Conservation (phyloP, 208 protist genomes). For the Leishmania lainsoni region DNA sequence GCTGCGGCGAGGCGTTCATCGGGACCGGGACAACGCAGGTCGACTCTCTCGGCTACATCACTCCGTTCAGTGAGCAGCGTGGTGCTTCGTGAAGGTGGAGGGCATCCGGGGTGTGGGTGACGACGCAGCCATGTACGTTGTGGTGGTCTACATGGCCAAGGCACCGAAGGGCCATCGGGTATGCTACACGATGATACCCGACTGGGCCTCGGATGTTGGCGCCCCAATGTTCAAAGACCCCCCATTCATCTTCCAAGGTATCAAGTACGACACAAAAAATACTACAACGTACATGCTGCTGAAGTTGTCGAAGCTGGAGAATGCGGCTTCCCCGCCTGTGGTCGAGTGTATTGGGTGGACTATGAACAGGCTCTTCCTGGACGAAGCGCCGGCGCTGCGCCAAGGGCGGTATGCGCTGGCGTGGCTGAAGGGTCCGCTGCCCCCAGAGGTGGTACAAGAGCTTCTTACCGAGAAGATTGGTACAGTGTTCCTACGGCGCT, state of each 20-base stretch:
- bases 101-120: conserved; percentile 54
- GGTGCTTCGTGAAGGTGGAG: conserved; percentile 66
- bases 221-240: conserved; percentile 58
- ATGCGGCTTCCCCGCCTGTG: conserved; percentile 7
- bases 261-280: conserved; percentile 30
- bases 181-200: conserved; percentile 45
- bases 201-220: conserved; percentile 67
- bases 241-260: conserved; percentile 42
- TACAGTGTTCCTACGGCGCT: conserved; percentile 36
- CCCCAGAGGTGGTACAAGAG: conserved; percentile 41
- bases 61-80: conserved; percentile 52
- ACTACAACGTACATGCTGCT: conserved; percentile 59
- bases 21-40: conserved; percentile 18
- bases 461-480: conserved; percentile 49
- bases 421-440: conserved; percentile 41
- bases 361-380: conserved; percentile 59
- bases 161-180: conserved; percentile 22
- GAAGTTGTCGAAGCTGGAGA: conserved; percentile 48
- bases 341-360: conserved; percentile 61
- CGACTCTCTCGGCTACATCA: conserved; percentile 46
- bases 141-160: conserved; percentile 37
- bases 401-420: conserved; percentile 65
- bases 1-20: conserved; percentile 41
- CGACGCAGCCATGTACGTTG: conserved; percentile 49
- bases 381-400: conserved; percentile 40